Percentiles rank a stretch among this genome's conserved stretches.
phyloP scores from a whole-genome alignment of 306 rosid genomes.

The Abrus precatorius region DNA sequence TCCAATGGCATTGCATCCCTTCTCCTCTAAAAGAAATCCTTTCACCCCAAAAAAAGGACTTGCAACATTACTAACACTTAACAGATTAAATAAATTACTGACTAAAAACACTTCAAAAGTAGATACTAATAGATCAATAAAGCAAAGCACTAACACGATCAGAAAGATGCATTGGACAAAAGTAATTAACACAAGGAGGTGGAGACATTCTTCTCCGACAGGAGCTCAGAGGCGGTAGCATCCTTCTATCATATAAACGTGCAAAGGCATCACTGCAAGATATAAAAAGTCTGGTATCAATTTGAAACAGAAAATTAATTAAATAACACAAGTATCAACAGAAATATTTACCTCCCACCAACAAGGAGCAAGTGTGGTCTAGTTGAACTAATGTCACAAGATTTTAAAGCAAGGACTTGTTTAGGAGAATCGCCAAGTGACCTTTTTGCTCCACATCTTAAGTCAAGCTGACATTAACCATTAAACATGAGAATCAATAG shows the following conservation, averaged over 20 bases:
- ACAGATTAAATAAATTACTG: constrained; percentile 16
- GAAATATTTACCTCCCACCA: constrained; percentile 90
- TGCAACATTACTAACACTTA: constrained; percentile 4
- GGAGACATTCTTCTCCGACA: constrained; percentile 78
- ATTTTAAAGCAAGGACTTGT: constrained; percentile 84
- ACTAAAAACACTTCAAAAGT: constrained; percentile 27
- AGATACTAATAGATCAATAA: constrained; percentile 30
- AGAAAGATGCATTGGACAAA: constrained; percentile 98
- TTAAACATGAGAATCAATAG: constrained; percentile 51
- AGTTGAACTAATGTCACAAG: constrained; percentile 90
- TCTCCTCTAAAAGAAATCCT: constrained; percentile 9
- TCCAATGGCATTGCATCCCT: constrained; percentile 31
- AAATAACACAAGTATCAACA: constrained; percentile 33
- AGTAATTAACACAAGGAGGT: constrained; percentile 94
- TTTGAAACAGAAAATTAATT: constrained; percentile 22
- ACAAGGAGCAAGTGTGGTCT: constrained; percentile 95
- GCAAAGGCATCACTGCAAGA: constrained; percentile 93
- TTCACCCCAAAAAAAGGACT: neutral
- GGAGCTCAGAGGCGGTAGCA: constrained; percentile 85
- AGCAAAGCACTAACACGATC: constrained; percentile 74
- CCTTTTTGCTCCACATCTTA: constrained; percentile 93
- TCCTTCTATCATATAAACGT: constrained; percentile 97
- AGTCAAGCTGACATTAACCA: constrained; percentile 84
- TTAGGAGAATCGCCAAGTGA: constrained; percentile 92
- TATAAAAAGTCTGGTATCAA: constrained; percentile 48